Conservation (phyloP, 306 rosid species). For the Biancaea sappan region DNA sequence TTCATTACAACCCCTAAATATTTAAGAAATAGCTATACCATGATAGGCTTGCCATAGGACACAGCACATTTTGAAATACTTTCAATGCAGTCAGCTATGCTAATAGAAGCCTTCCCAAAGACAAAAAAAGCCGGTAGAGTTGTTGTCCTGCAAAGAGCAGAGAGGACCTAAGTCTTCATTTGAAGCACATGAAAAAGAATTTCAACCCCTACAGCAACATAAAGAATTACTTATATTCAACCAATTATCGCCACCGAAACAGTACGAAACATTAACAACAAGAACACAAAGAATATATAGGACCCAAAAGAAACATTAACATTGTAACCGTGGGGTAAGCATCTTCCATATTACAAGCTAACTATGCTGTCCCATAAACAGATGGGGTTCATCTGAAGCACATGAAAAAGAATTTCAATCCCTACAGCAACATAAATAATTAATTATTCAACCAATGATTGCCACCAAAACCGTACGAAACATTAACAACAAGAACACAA, state of each 20-base stretch:
- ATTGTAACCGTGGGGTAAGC: background rate
- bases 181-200: constrained; percentile 11
- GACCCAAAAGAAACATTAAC: constrained; percentile 23
- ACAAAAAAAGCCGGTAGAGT: constrained; percentile 76
- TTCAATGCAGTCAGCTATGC: constrained; percentile 51
- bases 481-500: too few relatives aligned
- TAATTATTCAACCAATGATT: too few relatives aligned
- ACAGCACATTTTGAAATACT: constrained; percentile 44
- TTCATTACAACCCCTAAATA: background rate
- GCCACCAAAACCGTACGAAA: too few relatives aligned
- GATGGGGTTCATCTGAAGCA: too few relatives aligned
- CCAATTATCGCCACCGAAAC: background rate
- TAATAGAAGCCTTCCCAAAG: constrained; percentile 75
- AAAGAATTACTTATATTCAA: constrained; percentile 10
- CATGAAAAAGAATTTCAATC: too few relatives aligned
- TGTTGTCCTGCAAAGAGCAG: constrained; percentile 65
- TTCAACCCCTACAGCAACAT: constrained; percentile 21
- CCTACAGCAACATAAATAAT: too few relatives aligned
- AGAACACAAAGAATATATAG: background rate
- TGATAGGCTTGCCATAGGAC: constrained; percentile 50
- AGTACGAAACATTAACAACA: background rate
- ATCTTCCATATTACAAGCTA: background rate
- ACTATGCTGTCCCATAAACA: background rate
- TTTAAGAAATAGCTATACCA: constrained; percentile 47
- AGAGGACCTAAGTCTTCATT: constrained; percentile 22